phyloP scores from a whole-genome alignment of 495 filamentous ascomycete genomes.

The Daldinia loculata region DNA sequence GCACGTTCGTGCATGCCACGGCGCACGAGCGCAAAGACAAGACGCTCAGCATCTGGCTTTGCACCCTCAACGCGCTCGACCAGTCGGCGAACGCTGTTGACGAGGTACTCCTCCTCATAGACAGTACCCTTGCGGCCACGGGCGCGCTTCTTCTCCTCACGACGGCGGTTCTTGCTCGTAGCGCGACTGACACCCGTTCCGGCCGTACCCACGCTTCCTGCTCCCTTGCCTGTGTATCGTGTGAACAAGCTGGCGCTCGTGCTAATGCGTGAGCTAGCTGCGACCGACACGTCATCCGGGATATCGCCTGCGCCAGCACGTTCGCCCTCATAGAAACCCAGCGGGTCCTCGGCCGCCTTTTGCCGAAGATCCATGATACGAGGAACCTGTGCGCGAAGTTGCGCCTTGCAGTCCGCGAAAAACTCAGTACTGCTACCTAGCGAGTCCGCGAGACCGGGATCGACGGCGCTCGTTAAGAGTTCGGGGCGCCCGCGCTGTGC shows the following conservation, averaged over 20 bases:
- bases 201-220: slow-evolving; percentile 68
- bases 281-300: slow-evolving; percentile 90
- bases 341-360: slow-evolving; percentile 82
- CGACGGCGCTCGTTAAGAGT: slow-evolving; percentile 66
- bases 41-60: slow-evolving; percentile 69
- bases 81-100: slow-evolving; percentile 83
- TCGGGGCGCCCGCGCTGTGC: slow-evolving; percentile 55
- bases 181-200: slow-evolving; percentile 71
- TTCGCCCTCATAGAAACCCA: slow-evolving; percentile 79
- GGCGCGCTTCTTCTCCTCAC: slow-evolving; percentile 94
- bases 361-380: slow-evolving; percentile 80
- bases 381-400: slow-evolving; percentile 83
- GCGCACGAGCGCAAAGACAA: slow-evolving; percentile 78
- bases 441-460: slow-evolving; percentile 78
- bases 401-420: slow-evolving; percentile 87
- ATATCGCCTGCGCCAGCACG: slow-evolving; percentile 69
- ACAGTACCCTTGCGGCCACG: slow-evolving; percentile 94
- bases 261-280: slow-evolving; percentile 81
- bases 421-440: slow-evolving; percentile 84
- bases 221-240: slow-evolving; percentile 77
- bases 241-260: slow-evolving; percentile 86
- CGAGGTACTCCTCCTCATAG: slow-evolving; percentile 96
- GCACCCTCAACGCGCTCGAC: slow-evolving; percentile 82
- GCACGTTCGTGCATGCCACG: slow-evolving; percentile 89
- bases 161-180: slow-evolving; percentile 81